Evolutionary conservation across 2,329 filamentous ascomycete species (phyloP).

Genomic region (Cladosporium cucumerinum): DNA sequence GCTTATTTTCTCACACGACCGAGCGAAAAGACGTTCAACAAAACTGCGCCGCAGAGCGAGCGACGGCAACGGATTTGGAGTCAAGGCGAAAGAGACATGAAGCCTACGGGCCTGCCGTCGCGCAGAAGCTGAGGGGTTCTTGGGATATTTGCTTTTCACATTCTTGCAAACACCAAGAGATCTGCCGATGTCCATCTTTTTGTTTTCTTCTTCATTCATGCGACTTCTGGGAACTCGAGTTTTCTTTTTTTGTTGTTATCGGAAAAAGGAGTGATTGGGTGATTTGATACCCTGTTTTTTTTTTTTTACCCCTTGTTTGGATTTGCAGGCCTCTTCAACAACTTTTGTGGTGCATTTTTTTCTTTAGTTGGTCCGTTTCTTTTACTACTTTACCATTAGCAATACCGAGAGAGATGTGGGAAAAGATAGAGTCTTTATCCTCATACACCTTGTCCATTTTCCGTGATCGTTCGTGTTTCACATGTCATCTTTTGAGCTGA

Average conservation of each 20-base stretch:
- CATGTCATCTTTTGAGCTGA: neutral
- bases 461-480: neutral
- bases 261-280: slow-evolving; percentile 11
- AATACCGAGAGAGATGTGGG: neutral
- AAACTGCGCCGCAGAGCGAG: slow-evolving; percentile 15
- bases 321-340: slow-evolving; percentile 6
- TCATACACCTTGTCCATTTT: neutral
- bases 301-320: neutral
- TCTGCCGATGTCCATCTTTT: neutral
- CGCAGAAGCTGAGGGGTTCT: neutral
- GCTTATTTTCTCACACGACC: slow-evolving; percentile 15
- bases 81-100: neutral
- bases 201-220: neutral
- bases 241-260: slow-evolving; percentile 3
- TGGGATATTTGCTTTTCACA: neutral
- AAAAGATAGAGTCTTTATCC: slow-evolving; percentile 3
- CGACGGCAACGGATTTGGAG: slow-evolving; percentile 6
- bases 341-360: neutral
- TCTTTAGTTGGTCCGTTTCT: neutral
- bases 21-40: neutral
- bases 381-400: neutral
- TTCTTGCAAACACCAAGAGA: slow-evolving; percentile 3
- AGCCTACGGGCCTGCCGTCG: slow-evolving; percentile 9
- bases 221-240: slow-evolving; percentile 1
- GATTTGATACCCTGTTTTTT: slow-evolving; percentile 15